A percentile compares a stretch with the other conserved stretches of the same genome.
Evolutionary conservation across 2,329 filamentous ascomycete genomes (phyloP).

Genomic region (Aspergillus pseudoglaucus): DNA sequence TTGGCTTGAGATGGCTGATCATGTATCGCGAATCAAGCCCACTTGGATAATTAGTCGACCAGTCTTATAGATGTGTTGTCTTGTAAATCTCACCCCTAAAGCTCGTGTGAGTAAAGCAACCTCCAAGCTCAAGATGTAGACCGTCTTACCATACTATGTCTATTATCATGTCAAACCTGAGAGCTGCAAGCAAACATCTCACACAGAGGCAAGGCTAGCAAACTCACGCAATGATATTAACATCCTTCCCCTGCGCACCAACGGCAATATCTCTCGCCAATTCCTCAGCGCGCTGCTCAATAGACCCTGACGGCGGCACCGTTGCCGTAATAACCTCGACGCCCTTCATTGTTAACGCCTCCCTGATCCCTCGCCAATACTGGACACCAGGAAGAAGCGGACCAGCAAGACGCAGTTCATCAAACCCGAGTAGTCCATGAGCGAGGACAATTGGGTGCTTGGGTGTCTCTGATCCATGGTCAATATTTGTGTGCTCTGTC

Average conservation of each 20-base stretch:
- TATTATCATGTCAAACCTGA: conserved; percentile 10
- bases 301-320: conserved; percentile 54
- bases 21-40: conserved; percentile 60
- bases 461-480: conserved; percentile 29
- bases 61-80: neutral
- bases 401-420: conserved; percentile 53
- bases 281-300: conserved; percentile 51
- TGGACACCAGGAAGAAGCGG: conserved; percentile 51
- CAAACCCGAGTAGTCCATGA: conserved; percentile 61
- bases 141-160: conserved; percentile 43
- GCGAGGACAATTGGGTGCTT: conserved; percentile 57
- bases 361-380: conserved; percentile 59
- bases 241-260: conserved; percentile 50
- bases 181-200: neutral
- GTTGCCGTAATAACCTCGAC: conserved; percentile 56
- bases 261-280: conserved; percentile 48
- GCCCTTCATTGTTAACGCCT: conserved; percentile 50
- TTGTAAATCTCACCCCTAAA: conserved; percentile 26
- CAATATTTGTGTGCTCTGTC: neutral
- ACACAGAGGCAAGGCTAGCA: neutral
- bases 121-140: neutral
- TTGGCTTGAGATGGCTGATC: conserved; percentile 53
- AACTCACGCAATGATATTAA: conserved; percentile 59
- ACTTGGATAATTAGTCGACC: conserved; percentile 27
- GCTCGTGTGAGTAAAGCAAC: conserved; percentile 3